Percentiles rank a stretch among this genome's conserved stretches.
These are phyloP conservation scores for Margaritispora aquatica DNA, from an alignment of 495 filamentous ascomycete species.

Conservation along the genomic window DNA sequence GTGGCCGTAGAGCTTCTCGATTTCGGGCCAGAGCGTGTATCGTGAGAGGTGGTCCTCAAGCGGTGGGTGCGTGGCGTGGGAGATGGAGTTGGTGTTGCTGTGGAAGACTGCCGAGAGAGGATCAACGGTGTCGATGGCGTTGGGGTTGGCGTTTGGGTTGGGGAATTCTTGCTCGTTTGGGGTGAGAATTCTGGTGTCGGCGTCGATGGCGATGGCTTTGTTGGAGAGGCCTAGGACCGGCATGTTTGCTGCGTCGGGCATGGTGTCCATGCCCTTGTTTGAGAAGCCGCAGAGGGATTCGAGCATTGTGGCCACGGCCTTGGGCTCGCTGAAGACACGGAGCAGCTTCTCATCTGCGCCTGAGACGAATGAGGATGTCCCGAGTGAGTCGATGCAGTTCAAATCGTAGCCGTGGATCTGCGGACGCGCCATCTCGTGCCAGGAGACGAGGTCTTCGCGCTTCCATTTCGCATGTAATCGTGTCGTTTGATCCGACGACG, in stretches of 20 bases:
- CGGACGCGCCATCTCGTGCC: slow-evolving; percentile 94
- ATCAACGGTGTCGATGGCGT: slow-evolving; percentile 34
- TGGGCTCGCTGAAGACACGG: slow-evolving; percentile 89
- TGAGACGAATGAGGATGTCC: slow-evolving; percentile 69
- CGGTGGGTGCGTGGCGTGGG: slow-evolving; percentile 58
- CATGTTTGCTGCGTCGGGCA: slow-evolving; percentile 86
- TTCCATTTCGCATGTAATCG: slow-evolving; percentile 84
- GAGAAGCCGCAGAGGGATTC: slow-evolving; percentile 57
- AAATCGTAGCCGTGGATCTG: slow-evolving; percentile 98
- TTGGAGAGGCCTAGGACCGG: slow-evolving; percentile 95
- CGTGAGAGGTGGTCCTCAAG: slow-evolving; percentile 84
- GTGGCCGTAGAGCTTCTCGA: slow-evolving; percentile 96
- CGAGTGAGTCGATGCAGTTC: slow-evolving; percentile 81
- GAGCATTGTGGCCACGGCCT: slow-evolving; percentile 70
- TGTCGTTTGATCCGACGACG: slow-evolving; percentile 91
- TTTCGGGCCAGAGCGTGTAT: slow-evolving; percentile 91
- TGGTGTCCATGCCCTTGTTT: slow-evolving; percentile 27
- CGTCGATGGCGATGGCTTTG: slow-evolving; percentile 69
- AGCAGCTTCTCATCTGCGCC: slow-evolving; percentile 98
- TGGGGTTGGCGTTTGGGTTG: slow-evolving; percentile 30
- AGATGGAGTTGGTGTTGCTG: slow-evolving; percentile 36
- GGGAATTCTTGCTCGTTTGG: slow-evolving; percentile 22
- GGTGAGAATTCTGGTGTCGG: no score
- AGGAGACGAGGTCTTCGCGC: slow-evolving; percentile 37
- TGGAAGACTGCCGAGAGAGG: slow-evolving; percentile 34